Evolutionary conservation across 257 asterid genomes (phyloP).

Genomic region (Thymus mandschuricus): DNA sequence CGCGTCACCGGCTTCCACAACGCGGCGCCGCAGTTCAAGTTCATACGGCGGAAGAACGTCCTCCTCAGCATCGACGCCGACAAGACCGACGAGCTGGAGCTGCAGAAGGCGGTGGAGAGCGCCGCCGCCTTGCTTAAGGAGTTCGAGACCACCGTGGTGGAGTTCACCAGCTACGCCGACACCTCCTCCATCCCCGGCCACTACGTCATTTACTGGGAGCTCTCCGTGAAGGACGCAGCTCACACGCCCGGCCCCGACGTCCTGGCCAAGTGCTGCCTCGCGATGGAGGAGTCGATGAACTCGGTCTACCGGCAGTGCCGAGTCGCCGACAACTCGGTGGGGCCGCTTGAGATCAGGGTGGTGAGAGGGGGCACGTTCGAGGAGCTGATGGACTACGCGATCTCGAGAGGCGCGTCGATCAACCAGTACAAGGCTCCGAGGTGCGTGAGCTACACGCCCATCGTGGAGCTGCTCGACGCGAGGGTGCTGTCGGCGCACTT

Average conservation of each 20-base stretch:
- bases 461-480: slow-evolving; percentile 68
- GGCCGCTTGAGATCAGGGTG: slow-evolving; percentile 76
- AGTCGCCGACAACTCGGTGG: slow-evolving; percentile 74
- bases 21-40: slow-evolving; percentile 75
- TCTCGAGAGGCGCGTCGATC: slow-evolving; percentile 81
- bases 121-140: slow-evolving; percentile 45
- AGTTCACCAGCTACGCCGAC: slow-evolving; percentile 77
- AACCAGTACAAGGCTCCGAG: slow-evolving; percentile 89
- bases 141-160: slow-evolving; percentile 50
- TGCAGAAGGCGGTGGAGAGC: slow-evolving; percentile 64
- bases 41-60: slow-evolving; percentile 68
- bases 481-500: slow-evolving; percentile 64
- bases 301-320: slow-evolving; percentile 79
- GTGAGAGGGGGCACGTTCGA: slow-evolving; percentile 78
- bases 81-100: slow-evolving; percentile 72
- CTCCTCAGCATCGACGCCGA: slow-evolving; percentile 73
- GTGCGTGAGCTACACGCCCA: slow-evolving; percentile 73
- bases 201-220: slow-evolving; percentile 78
- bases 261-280: slow-evolving; percentile 54
- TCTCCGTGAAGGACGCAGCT: slow-evolving; percentile 45
- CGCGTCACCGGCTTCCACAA: slow-evolving; percentile 68
- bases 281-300: slow-evolving; percentile 72
- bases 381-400: slow-evolving; percentile 85
- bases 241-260: slow-evolving; percentile 41
- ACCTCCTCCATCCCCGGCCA: slow-evolving; percentile 72